phyloP scores from a whole-genome alignment of 1,284 basidiomycete genomes.

The Melampsora americana region DNA sequence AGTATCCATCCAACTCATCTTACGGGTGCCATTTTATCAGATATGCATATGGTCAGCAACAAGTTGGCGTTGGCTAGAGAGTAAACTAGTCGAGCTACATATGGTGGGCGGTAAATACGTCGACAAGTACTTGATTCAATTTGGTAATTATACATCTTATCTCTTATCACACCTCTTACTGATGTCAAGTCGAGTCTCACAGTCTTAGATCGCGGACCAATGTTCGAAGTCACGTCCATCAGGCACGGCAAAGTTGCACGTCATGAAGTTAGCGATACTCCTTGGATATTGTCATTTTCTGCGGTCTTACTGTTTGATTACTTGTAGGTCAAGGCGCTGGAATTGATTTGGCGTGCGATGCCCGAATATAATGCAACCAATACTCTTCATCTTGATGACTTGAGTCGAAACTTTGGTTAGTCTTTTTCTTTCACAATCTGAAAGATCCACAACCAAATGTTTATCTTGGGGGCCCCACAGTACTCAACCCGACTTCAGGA shows the following conservation, averaged over 20 bases:
- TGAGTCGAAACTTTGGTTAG: constrained; percentile 55
- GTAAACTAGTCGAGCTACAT: constrained; percentile 79
- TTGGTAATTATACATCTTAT: constrained; percentile 56
- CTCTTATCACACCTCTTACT: constrained; percentile 57
- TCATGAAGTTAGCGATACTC: constrained; percentile 59
- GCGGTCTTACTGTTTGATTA: constrained; percentile 29
- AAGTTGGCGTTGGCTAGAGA: constrained; percentile 85
- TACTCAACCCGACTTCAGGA: constrained; percentile 76
- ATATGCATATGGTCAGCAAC: constrained; percentile 63
- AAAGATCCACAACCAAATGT: constrained; percentile 9
- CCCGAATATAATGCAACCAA: constrained; percentile 74
- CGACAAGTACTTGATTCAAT: constrained; percentile 61
- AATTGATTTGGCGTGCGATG: constrained; percentile 82
- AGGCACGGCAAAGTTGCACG: constrained; percentile 70
- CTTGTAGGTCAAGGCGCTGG: constrained; percentile 67
- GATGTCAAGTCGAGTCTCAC: constrained; percentile 45
- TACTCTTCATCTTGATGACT: constrained; percentile 82
- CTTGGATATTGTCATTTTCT: constrained; percentile 46
- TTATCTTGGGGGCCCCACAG: constrained; percentile 66
- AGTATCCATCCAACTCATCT: constrained; percentile 70
- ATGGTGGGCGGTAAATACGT: constrained; percentile 68
- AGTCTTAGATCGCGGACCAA: constrained; percentile 71
- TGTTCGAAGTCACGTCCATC: constrained; percentile 81
- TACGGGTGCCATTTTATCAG: constrained; percentile 60
- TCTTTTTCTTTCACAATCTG: constrained; percentile 52